Conservation (phyloP, 805 yeast genomes). For the Ogataea siamensis region DNA sequence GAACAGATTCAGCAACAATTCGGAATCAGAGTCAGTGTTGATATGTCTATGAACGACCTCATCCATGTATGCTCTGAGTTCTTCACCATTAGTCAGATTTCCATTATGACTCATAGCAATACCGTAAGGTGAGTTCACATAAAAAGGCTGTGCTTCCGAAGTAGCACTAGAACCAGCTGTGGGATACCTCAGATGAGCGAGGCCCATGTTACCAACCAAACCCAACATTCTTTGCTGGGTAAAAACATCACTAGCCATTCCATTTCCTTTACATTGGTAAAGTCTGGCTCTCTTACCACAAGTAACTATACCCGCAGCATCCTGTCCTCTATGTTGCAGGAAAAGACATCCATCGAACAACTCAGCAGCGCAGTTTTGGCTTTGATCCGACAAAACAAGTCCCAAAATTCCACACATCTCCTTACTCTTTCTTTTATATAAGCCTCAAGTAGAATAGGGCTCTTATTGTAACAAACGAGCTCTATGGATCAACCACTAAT, state of each 20-base stretch:
- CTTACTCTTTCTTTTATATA: background rate
- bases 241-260: conserved; percentile 98
- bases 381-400: conserved; percentile 73
- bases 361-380: conserved; percentile 78
- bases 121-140: conserved; percentile 96
- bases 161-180: conserved; percentile 96
- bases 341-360: conserved; percentile 89
- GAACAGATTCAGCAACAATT: conserved; percentile 81
- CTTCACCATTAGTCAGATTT: conserved; percentile 83
- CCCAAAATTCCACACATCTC: conserved; percentile 97
- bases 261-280: conserved; percentile 97
- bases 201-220: conserved; percentile 90
- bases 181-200: conserved; percentile 92
- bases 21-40: conserved; percentile 96
- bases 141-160: conserved; percentile 97
- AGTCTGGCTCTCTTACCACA: conserved; percentile 92
- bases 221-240: conserved; percentile 75
- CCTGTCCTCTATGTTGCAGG: conserved; percentile 97
- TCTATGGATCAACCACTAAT: conserved; percentile 1
- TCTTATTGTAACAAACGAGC: too few relatives aligned
- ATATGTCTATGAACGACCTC: conserved; percentile 95
- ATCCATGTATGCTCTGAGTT: conserved; percentile 77
- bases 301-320: conserved; percentile 98
- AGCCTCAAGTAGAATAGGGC: too few relatives aligned
- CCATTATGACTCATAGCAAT: conserved; percentile 91